Evolutionary conservation across 495 filamentous ascomycete genomes (phyloP).

Genomic region (Aspergillus ellipticus): DNA sequence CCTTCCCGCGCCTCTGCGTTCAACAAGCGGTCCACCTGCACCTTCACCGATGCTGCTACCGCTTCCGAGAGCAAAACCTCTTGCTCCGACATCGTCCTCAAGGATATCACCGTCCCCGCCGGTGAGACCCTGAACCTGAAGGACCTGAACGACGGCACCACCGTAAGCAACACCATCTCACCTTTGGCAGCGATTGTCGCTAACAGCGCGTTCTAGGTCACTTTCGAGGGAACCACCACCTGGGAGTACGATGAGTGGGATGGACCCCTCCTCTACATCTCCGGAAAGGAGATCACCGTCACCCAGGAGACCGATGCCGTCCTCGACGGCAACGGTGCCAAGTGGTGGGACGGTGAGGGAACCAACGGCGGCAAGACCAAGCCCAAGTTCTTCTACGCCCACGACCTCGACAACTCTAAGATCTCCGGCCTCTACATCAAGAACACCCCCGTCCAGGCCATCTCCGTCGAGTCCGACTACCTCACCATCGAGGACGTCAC

Average conservation of each 20-base stretch:
- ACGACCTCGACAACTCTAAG: constrained; percentile 33
- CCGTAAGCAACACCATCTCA: constrained; percentile 33
- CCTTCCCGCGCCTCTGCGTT: constrained; percentile 4
- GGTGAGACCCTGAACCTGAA: constrained; percentile 51
- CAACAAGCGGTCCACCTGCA: constrained; percentile 27
- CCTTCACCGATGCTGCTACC: constrained; percentile 34
- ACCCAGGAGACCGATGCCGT: constrained; percentile 38
- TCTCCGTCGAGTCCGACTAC: constrained; percentile 51
- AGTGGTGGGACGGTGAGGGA: constrained; percentile 47
- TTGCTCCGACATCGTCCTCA: constrained; percentile 49
- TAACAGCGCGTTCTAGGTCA: constrained; percentile 29
- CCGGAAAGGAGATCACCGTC: constrained; percentile 46
- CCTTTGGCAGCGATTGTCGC: neutral
- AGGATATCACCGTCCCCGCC: constrained; percentile 47
- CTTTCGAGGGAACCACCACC: constrained; percentile 50
- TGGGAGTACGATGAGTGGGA: constrained; percentile 53
- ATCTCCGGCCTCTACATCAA: constrained; percentile 45
- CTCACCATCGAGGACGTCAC: constrained; percentile 52
- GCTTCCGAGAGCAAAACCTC: constrained; percentile 43
- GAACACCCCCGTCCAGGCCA: constrained; percentile 62
- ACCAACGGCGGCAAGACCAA: constrained; percentile 48
- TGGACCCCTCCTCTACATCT: constrained; percentile 46
- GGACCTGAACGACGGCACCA: constrained; percentile 41
- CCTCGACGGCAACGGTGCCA: constrained; percentile 41
- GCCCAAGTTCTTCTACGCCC: constrained; percentile 50